phyloP scores from a whole-genome alignment of 768 basidiomycete genomes.

The Kondoa subrosea region DNA sequence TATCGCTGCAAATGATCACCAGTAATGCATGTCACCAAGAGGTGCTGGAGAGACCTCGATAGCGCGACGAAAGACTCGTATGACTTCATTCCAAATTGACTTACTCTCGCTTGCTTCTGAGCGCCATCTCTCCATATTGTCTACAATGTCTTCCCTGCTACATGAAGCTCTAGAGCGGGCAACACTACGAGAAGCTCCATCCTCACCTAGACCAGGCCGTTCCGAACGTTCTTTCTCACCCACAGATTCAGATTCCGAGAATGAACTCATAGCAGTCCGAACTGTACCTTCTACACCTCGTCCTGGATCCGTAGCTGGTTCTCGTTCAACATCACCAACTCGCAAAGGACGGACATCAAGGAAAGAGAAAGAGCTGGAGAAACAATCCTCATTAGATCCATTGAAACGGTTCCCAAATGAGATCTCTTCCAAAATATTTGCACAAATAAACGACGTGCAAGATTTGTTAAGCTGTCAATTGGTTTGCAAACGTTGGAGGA shows the following conservation, averaged over 20 bases:
- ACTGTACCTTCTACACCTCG: background rate
- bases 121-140: background rate
- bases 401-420: constrained; percentile 25
- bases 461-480: constrained; percentile 19
- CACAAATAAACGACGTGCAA: constrained; percentile 16
- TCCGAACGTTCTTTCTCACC: background rate
- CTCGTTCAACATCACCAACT: constrained; percentile 23
- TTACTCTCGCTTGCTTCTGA: background rate
- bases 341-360: constrained; percentile 1
- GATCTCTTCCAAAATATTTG: constrained; percentile 23
- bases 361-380: constrained; percentile 16
- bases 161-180: background rate
- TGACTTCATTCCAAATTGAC: no score
- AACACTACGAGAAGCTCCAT: background rate
- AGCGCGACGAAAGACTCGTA: no score
- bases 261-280: background rate
- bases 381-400: constrained; percentile 23
- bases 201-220: background rate
- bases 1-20: no score
- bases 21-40: no score
- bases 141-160: background rate
- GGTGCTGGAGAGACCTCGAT: no score
- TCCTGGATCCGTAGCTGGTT: constrained; percentile 13
- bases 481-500: constrained; percentile 26
- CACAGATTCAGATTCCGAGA: background rate